A percentile compares a stretch with the other conserved stretches of the same genome.
phyloP scores from a whole-genome alignment of 148 eudicot genomes.

The Vaccinium corymbosum region DNA sequence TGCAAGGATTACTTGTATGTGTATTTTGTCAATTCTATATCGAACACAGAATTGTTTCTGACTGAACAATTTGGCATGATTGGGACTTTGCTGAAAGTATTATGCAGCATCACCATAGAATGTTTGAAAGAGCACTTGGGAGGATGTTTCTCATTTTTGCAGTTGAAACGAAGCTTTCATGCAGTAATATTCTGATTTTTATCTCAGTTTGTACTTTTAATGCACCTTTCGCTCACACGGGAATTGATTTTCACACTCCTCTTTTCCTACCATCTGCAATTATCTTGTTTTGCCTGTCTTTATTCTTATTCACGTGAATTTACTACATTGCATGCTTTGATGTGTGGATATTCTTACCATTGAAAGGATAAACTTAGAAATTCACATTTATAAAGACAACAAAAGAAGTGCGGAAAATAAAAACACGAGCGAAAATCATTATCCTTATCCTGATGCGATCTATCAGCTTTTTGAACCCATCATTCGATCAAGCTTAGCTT shows the following conservation, averaged over 20 bases:
- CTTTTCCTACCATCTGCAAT: neutral
- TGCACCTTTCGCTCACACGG: neutral
- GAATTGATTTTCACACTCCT: neutral
- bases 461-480: neutral
- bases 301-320: no score
- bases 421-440: neutral
- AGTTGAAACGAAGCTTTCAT: neutral
- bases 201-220: neutral
- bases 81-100: neutral
- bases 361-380: neutral
- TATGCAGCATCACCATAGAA: neutral
- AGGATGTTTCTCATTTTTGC: neutral
- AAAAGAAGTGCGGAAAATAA: neutral
- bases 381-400: neutral
- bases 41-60: neutral
- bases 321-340: neutral
- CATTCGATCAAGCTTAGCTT: conserved; percentile 11
- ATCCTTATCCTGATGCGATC: neutral
- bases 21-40: neutral
- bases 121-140: neutral
- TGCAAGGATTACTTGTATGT: neutral
- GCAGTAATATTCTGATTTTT: neutral
- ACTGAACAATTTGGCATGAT: neutral
- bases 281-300: neutral
- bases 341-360: neutral